phyloP scores from a whole-genome alignment of 805 yeast species.

The Nakazawaea molendinolei region DNA sequence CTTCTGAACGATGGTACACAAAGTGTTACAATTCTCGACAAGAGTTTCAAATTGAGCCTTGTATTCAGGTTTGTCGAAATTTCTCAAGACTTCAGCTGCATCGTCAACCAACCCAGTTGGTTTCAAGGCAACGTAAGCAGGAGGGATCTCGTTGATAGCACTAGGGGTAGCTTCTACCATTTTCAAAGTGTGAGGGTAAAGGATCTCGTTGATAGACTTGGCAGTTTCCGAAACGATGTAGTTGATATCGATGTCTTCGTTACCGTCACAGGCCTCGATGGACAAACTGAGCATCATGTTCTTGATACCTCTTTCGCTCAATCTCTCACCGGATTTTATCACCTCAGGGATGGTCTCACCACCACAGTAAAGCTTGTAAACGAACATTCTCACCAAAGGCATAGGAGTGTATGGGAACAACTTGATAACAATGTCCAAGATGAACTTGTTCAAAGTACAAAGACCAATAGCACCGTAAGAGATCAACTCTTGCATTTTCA shows the following conservation, averaged over 20 bases:
- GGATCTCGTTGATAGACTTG: constrained; percentile 57
- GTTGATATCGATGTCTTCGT: constrained; percentile 47
- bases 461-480: constrained; percentile 64
- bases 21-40: constrained; percentile 56
- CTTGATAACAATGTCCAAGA: constrained; percentile 54
- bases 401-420: constrained; percentile 73
- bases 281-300: constrained; percentile 96
- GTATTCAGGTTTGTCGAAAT: constrained; percentile 49
- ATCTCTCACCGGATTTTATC: constrained; percentile 57
- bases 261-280: constrained; percentile 88
- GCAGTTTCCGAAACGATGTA: constrained; percentile 59
- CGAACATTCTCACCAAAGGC: constrained; percentile 58
- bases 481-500: constrained; percentile 48
- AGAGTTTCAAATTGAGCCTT: constrained; percentile 47
- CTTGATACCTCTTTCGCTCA: constrained; percentile 69
- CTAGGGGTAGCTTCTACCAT: constrained; percentile 38
- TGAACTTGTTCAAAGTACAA: constrained; percentile 58
- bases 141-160: constrained; percentile 63
- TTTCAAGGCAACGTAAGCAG: constrained; percentile 89
- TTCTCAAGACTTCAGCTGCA: constrained; percentile 66
- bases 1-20: constrained; percentile 50
- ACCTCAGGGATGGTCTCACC: constrained; percentile 77
- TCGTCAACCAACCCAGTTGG: constrained; percentile 83
- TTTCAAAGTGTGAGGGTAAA: constrained; percentile 63
- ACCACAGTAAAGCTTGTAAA: constrained; percentile 84